Evolutionary conservation across 768 basidiomycete species (phyloP).

Genomic region (Multifurca ochricompacta): DNA sequence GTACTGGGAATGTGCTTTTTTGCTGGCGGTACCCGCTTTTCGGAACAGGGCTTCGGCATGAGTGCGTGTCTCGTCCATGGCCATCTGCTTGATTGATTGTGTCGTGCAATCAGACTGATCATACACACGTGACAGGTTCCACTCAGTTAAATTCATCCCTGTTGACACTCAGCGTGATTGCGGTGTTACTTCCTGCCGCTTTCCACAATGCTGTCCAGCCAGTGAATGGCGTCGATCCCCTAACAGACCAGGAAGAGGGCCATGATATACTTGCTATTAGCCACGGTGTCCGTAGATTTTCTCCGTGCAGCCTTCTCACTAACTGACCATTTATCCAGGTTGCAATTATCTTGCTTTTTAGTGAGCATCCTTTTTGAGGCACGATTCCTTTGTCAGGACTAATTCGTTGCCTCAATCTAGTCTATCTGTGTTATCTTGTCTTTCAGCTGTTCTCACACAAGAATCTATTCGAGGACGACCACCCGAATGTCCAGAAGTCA

Average conservation of each 20-base stretch:
- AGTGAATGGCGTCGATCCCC: conserved; percentile 17
- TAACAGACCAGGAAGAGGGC: conserved; percentile 30
- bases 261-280: conserved; percentile 42
- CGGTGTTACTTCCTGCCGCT: conserved; percentile 69
- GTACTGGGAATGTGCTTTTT: conserved; percentile 91
- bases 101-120: too few species aligned
- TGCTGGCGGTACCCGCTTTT: conserved; percentile 69
- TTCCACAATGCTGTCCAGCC: conserved; percentile 52
- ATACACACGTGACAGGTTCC: conserved; percentile 42
- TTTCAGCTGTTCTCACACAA: conserved; percentile 53
- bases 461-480: conserved; percentile 40
- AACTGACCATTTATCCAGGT: conserved; percentile 28
- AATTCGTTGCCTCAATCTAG: conserved; percentile 27
- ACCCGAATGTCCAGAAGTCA: not conserved
- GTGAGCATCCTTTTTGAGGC: conserved; percentile 28
- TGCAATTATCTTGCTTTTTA: conserved; percentile 45
- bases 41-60: conserved; percentile 70
- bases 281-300: conserved; percentile 35
- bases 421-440: conserved; percentile 43
- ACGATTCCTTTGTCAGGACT: not conserved
- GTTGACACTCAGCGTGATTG: conserved; percentile 72
- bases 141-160: conserved; percentile 71
- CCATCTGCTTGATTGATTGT: not conserved
- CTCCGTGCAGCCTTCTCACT: not conserved
- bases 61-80: conserved; percentile 38